Conservation (phyloP, 371 early-diverging fungal genomes). For the Paraphysoderma sedebokerense region DNA sequence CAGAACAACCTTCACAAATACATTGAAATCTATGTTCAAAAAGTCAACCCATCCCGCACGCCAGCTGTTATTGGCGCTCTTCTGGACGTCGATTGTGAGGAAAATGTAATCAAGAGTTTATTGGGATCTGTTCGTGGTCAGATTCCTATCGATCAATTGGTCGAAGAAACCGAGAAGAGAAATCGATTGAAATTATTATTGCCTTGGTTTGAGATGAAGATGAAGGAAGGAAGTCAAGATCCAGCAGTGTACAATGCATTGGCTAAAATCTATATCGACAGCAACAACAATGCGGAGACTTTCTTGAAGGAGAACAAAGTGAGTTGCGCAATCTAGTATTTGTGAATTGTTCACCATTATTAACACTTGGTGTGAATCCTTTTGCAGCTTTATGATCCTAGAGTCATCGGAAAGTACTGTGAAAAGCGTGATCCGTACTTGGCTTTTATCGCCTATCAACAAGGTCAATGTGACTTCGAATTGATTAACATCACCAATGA, state of each 20-base stretch:
- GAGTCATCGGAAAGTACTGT: constrained; percentile 86
- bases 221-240: constrained; percentile 72
- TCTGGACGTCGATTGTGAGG: constrained; percentile 94
- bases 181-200: constrained; percentile 89
- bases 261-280: constrained; percentile 97
- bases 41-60: constrained; percentile 84
- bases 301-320: constrained; percentile 82
- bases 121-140: constrained; percentile 56
- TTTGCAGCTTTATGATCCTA: constrained; percentile 58
- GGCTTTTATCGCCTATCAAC: constrained; percentile 86
- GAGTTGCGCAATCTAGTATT: background rate
- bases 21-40: constrained; percentile 95
- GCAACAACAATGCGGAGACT: constrained; percentile 91
- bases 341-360: constrained; percentile 1
- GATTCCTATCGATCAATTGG: constrained; percentile 72
- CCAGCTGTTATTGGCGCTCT: constrained; percentile 94
- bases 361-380: background rate
- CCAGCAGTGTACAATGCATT: constrained; percentile 84
- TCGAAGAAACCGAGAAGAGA: constrained; percentile 83
- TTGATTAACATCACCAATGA: constrained; percentile 85
- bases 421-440: constrained; percentile 94
- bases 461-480: constrained; percentile 87
- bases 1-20: constrained; percentile 81
- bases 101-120: constrained; percentile 74
- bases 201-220: constrained; percentile 78